Evolutionary conservation across 805 yeast genomes (phyloP), one percentile per base, ranked within the genome.

Genomic region (Yarrowia sp.): DNA sequence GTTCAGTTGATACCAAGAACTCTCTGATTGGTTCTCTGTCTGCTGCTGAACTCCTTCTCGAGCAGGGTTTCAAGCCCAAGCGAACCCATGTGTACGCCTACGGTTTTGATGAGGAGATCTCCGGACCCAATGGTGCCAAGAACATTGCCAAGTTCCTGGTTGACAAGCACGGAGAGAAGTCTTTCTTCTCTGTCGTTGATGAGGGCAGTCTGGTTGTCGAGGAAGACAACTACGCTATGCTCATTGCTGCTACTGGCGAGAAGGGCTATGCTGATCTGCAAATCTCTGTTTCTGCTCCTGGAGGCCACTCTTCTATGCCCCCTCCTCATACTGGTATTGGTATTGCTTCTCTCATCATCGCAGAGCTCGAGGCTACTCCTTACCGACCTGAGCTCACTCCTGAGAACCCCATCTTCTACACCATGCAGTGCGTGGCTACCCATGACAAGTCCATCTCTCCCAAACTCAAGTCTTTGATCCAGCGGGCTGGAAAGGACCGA

Each of bases 31-130:
- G 86, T 1, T 81, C 87, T 58, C 73, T 89, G 71, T 92, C 89
- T 72, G 80, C 92, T 1, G 73, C 84, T 14, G 90, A 87, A 70
- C 74, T 77, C 51, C 74, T 88, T 41, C 71, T 89, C 36, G 70
- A 75, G 36, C 80, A 79, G 18, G 86, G 80, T 1, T 88, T 80
- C 75, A 65, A 72, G 51, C 90, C 92, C n/a, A 74, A 79, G 62
- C 83, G 96, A 74, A 81, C 90, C 2, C 73, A 89, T 11, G 67
- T 90, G 8, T 72, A 86, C 2, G 85, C 90, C 0, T 84, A 87
- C 71, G 96, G 96, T 0, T 88, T 84, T 69, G 96, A 90, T 71
- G 96, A 90, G 76, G 96, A 90, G 72, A 81, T 83, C 48, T 79
- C 83, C 39, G 96, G 96, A 4, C 66, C 68, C 17, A 73, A 77